Evolutionary conservation across 1,284 basidiomycete species (phyloP).

Genomic region (Malassezia restricta): DNA sequence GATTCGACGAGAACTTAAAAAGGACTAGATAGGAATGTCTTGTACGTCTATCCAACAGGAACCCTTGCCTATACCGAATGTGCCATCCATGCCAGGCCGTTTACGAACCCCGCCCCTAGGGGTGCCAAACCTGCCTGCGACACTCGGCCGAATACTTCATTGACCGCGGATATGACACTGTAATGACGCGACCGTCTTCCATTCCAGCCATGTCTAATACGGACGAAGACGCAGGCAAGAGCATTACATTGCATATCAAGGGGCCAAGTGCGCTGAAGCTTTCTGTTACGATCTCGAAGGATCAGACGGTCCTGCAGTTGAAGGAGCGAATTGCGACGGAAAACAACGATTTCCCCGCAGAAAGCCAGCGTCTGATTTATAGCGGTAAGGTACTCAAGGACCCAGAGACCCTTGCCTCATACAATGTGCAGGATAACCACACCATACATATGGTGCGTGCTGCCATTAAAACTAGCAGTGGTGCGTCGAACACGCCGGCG

Average conservation of each 20-base stretch:
- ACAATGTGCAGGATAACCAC: slow-evolving; percentile 38
- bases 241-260: slow-evolving; percentile 39
- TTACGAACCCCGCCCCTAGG: too few species aligned
- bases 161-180: too few species aligned
- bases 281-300: slow-evolving; percentile 22
- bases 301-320: slow-evolving; percentile 33
- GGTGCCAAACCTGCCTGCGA: neutral
- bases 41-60: neutral
- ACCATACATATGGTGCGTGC: slow-evolving; percentile 43
- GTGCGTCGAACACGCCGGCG: slow-evolving; percentile 20
- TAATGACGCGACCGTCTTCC: neutral
- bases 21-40: slow-evolving; percentile 21
- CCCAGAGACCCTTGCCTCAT: slow-evolving; percentile 27
- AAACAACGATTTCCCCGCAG: slow-evolving; percentile 37
- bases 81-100: too few species aligned
- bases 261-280: slow-evolving; percentile 41
- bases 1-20: slow-evolving; percentile 42
- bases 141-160: neutral
- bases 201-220: slow-evolving; percentile 3
- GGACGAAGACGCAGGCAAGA: slow-evolving; percentile 16
- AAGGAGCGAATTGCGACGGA: slow-evolving; percentile 35
- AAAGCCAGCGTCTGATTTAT: slow-evolving; percentile 40
- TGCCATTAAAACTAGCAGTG: slow-evolving; percentile 21
- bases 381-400: slow-evolving; percentile 44
- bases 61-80: too few species aligned